phyloP scores from a whole-genome alignment of 2,329 filamentous ascomycete genomes.

The Aspergillus pseudonomiae region DNA sequence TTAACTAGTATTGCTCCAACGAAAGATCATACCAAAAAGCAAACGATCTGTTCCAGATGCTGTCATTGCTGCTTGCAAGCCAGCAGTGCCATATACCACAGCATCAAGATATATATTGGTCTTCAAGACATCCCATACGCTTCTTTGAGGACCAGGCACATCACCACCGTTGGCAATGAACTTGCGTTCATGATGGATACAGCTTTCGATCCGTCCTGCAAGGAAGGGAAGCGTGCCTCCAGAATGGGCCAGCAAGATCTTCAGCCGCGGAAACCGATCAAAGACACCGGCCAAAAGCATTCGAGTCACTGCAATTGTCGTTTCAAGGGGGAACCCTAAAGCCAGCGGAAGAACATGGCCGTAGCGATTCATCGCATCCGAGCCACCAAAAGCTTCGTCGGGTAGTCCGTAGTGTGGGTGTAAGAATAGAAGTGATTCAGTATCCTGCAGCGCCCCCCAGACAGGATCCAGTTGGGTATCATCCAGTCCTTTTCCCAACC shows the following conservation, averaged over 20 bases:
- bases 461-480: slow-evolving; percentile 73
- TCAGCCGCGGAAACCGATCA: slow-evolving; percentile 69
- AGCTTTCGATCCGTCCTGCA: slow-evolving; percentile 85
- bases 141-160: slow-evolving; percentile 61
- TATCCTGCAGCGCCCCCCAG: slow-evolving; percentile 68
- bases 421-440: slow-evolving; percentile 72
- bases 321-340: slow-evolving; percentile 88
- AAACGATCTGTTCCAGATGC: slow-evolving; percentile 54
- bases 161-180: slow-evolving; percentile 65
- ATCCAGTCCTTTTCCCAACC: slow-evolving; percentile 78
- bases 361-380: slow-evolving; percentile 69
- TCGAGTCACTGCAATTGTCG: slow-evolving; percentile 82
- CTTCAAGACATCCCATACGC: slow-evolving; percentile 66
- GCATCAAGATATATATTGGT: slow-evolving; percentile 86
- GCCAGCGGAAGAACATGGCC: slow-evolving; percentile 86
- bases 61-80: slow-evolving; percentile 75
- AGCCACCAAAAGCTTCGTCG: slow-evolving; percentile 77
- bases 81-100: slow-evolving; percentile 57
- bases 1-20: not conserved
- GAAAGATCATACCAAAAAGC: slow-evolving; percentile 39
- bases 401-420: slow-evolving; percentile 93
- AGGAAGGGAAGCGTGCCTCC: slow-evolving; percentile 88
- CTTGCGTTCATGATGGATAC: slow-evolving; percentile 79
- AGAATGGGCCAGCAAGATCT: slow-evolving; percentile 81
- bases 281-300: slow-evolving; percentile 90